These are phyloP conservation scores for Fusarium subtropicale DNA, from an alignment of 2,329 filamentous ascomycete genomes.

Conservation along the genomic window DNA sequence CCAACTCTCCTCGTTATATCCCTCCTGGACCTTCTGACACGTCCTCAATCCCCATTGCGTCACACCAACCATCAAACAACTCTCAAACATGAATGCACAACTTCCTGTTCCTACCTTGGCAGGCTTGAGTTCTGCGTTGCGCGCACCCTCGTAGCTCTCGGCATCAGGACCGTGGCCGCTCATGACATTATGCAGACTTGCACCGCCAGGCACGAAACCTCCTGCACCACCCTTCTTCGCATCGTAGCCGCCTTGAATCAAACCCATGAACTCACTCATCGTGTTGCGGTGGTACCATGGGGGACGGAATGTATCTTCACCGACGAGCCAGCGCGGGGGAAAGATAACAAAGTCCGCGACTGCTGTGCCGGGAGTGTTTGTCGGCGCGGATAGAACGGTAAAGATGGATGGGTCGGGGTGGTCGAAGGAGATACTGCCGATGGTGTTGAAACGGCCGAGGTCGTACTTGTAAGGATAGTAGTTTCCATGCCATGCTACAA, in stretches of 20 bases:
- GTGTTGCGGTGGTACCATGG: slow-evolving; percentile 80
- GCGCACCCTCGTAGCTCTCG: slow-evolving; percentile 66
- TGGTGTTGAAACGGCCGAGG: slow-evolving; percentile 78
- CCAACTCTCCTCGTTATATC: slow-evolving; percentile 88
- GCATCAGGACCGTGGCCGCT: slow-evolving; percentile 73
- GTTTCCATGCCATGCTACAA: slow-evolving; percentile 84
- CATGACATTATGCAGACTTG: slow-evolving; percentile 76
- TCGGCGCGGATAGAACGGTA: slow-evolving; percentile 74
- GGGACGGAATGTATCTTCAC: slow-evolving; percentile 76
- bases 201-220: slow-evolving; percentile 70
- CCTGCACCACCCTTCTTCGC: slow-evolving; percentile 67
- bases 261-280: slow-evolving; percentile 73
- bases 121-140: slow-evolving; percentile 65
- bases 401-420: slow-evolving; percentile 84
- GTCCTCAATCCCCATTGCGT: slow-evolving; percentile 74
- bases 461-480: slow-evolving; percentile 88
- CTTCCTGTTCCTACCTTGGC: slow-evolving; percentile 69
- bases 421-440: slow-evolving; percentile 79
- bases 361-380: slow-evolving; percentile 70
- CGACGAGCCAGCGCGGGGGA: slow-evolving; percentile 77
- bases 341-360: slow-evolving; percentile 80
- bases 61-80: slow-evolving; percentile 75
- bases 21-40: slow-evolving; percentile 70
- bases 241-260: slow-evolving; percentile 69
- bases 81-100: slow-evolving; percentile 78